Conservation (phyloP, 257 asterid genomes). For the Penstemon barbatus region DNA sequence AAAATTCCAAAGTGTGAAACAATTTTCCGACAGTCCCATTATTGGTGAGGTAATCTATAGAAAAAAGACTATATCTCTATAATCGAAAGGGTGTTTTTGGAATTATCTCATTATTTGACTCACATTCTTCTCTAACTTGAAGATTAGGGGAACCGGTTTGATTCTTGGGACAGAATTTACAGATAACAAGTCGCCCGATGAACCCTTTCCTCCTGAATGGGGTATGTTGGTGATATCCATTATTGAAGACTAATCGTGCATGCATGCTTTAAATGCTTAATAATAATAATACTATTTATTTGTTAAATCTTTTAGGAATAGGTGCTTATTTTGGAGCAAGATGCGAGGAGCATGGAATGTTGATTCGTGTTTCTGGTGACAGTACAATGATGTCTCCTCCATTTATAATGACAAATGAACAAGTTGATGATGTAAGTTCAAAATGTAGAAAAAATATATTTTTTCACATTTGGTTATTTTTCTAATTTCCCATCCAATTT, state of each 20-base stretch:
- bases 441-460: not conserved
- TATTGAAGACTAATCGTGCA: too few species aligned
- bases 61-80: too few species aligned
- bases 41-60: constrained; percentile 73
- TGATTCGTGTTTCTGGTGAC: constrained; percentile 86
- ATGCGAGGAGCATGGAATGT: constrained; percentile 82
- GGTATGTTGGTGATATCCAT: constrained; percentile 40
- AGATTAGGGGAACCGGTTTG: constrained; percentile 95
- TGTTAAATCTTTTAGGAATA: constrained; percentile 41
- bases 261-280: too few species aligned
- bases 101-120: not conserved
- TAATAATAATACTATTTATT: too few species aligned
- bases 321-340: constrained; percentile 88
- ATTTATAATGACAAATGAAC: constrained; percentile 61
- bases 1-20: constrained; percentile 84
- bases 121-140: constrained; percentile 24
- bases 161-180: constrained; percentile 86
- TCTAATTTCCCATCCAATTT: too few species aligned
- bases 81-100: not conserved
- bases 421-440: constrained; percentile 60
- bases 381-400: constrained; percentile 94
- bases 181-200: constrained; percentile 86
- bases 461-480: too few species aligned
- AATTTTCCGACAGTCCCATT: constrained; percentile 80
- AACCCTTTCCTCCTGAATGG: constrained; percentile 91